Evolutionary conservation across 176 grass and related monocot genomes (phyloP).

Genomic region (barley (Hordeum vulgare)): DNA sequence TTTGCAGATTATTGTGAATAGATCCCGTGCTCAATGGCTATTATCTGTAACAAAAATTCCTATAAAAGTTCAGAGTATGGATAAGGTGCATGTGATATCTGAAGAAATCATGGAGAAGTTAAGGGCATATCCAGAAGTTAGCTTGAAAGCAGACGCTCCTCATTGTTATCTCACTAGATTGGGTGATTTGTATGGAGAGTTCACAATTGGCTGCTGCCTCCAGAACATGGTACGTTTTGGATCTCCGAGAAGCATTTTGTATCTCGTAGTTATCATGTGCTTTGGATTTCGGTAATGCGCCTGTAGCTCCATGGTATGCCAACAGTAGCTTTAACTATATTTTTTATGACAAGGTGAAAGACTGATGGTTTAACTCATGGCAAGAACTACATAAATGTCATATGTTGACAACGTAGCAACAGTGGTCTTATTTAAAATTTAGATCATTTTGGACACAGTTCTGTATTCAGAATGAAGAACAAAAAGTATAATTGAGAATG

Average conservation of each 20-base stretch:
- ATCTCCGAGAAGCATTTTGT: too few species aligned
- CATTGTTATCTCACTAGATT: constrained; percentile 54
- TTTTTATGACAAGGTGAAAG: not conserved
- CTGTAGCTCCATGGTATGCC: not conserved
- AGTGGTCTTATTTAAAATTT: not conserved
- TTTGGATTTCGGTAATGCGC: not conserved
- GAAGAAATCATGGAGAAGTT: constrained; percentile 56
- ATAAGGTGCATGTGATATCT: constrained; percentile 53
- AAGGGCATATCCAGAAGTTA: constrained; percentile 38
- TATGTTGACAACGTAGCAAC: not conserved
- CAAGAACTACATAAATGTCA: not conserved
- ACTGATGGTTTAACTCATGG: not conserved
- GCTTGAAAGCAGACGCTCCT: constrained; percentile 46
- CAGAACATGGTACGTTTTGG: constrained; percentile 44
- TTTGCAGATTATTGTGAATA: constrained; percentile 67
- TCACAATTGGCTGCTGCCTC: constrained; percentile 57
- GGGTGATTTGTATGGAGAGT: constrained; percentile 42
- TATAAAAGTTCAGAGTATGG: constrained; percentile 38
- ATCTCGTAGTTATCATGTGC: not conserved
- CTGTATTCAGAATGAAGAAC: not conserved
- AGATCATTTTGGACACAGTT: not conserved
- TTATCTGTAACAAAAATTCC: constrained; percentile 54
- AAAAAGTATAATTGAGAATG: not conserved
- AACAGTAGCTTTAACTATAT: not conserved
- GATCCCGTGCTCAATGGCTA: constrained; percentile 49